Evolutionary conservation across 1,284 basidiomycete genomes (phyloP), one percentile per base, ranked within the genome.

Genomic region (Tilletia setariae): DNA sequence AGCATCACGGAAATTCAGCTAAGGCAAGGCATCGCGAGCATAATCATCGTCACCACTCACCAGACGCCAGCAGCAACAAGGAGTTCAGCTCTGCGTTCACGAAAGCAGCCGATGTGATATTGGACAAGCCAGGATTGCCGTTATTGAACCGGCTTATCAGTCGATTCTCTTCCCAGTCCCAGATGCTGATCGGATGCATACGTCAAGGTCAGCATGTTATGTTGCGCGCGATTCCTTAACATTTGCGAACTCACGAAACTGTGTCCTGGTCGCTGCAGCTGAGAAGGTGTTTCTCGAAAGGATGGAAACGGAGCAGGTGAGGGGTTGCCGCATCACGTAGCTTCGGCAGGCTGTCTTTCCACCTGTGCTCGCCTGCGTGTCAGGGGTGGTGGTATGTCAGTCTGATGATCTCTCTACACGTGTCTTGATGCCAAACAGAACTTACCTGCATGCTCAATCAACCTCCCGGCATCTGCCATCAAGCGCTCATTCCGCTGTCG

Each of bases 1-100:
- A 49, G 63, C 9, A 66, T 11, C 16, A 61, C 7, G 23, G 7
- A 11, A 16, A 40, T 3, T 30, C 43, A 30, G 23, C 19, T 28
- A n/a, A 51, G 63, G 6, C 19, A 35, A 40, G 32, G 62, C 35
- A n/a, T 8, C 4, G 32, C 11, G n/a, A 21, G 11, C 28, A 16
- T 15, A 28, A 65, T 9, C 1, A n/a, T 8, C 23, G 21, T 15
- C 9, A n/a, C 64, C 28, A 83, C 88, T 75, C 79, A 93, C 93
- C 89, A 66, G 94, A 90, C 8, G 90, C 93, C 49, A 92, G 90
- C 67, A 98, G 85, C 70, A 98, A 89, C 69, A 98, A 88, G 0
- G 93, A 93, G 23, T 93, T 91, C 13, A 93, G 91, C 70, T 96
- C 94, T 83, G 98, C 93, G 82, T 98, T 98, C 83, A 98, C 92